Evolutionary conservation across 768 basidiomycete species (phyloP), one percentile per base, ranked within the genome.

Genomic region (Russula virescens): DNA sequence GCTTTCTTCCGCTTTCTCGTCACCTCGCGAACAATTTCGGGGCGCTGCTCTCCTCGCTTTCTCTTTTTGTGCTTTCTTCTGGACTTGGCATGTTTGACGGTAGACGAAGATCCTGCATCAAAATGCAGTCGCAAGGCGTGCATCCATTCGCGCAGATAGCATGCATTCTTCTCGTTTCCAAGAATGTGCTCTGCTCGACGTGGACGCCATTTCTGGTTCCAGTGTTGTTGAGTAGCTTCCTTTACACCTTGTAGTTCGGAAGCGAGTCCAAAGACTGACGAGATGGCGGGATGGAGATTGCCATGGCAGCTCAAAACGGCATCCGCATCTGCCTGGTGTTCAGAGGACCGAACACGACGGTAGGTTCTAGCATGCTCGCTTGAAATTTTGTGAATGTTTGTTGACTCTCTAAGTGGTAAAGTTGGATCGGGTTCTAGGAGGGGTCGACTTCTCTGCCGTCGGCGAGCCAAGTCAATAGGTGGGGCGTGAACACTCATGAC

Each of bases 101-200:
- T 59, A 55, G 59, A 58, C 62, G 56, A 40, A 23, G 60, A 55
- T 34, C 35, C 45, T n/a, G 64, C 65, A 48, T 77, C 74, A 21
- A 80, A 72, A n/a, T 82, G 81, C 25, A 93, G 68, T 64, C 83
- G 82, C 14, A 91, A 79, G n/a, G 88, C 84, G 26, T 74, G 73
- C 52, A 95, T 77, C 93, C 93, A 95, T 55, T 88, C 83, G 43
- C 88, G 82, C 58, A 95, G 76, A 72, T 87, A 90, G 28, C 78
- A 68, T 0, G 92, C 87, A 53, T 83, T 81, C 10, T 73, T 71
- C 71, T 90, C 85, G 69, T 94, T 94, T 8, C 91, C 91, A 1
- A 96, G 77, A 4, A 94, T 84, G 63, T 94, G 83, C 25, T 81
- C 79, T 14, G 91, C 91, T 46, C 79, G 75, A 56, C 79, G 80